A percentile compares a stretch with the other conserved stretches of the same genome.
Conservation (phyloP, 2,329 filamentous ascomycete species). For the Calonectria fujianensis region DNA sequence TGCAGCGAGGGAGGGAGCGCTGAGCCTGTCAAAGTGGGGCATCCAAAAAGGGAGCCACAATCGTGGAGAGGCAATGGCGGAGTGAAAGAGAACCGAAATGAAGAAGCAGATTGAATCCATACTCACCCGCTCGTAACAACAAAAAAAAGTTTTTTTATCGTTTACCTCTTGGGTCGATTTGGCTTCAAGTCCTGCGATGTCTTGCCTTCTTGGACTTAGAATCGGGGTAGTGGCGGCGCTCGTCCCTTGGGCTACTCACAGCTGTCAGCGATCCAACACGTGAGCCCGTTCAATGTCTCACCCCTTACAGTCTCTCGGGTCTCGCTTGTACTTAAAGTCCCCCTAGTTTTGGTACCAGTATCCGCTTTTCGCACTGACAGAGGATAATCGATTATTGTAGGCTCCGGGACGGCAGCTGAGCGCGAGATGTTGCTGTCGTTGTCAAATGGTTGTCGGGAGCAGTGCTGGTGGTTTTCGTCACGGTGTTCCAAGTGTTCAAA, state of each 20-base stretch:
- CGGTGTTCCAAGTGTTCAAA: not conserved
- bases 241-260: conserved; percentile 33
- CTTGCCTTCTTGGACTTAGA: conserved; percentile 26
- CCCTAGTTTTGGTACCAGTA: conserved; percentile 40
- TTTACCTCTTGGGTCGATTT: not conserved
- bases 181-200: conserved; percentile 21
- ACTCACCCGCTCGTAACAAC: conserved; percentile 20
- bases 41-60: not conserved
- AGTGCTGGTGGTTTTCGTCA: conserved; percentile 13
- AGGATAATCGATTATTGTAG: conserved; percentile 36
- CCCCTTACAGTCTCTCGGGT: conserved; percentile 43
- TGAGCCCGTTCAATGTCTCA: conserved; percentile 47
- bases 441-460: not conserved
- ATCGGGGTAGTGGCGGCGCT: conserved; percentile 40
- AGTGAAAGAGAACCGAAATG: not conserved
- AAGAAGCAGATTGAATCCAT: conserved; percentile 4
- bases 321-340: conserved; percentile 40
- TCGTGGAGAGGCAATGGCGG: not conserved
- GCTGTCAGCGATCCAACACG: conserved; percentile 46
- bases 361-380: conserved; percentile 41
- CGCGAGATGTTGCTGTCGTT: not conserved
- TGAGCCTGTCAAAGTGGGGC: conserved; percentile 33
- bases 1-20: not conserved
- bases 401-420: not conserved
- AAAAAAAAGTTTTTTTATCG: not conserved